Percentiles rank a stretch among this genome's conserved stretches.
phyloP scores from a whole-genome alignment of 2,329 filamentous ascomycete species.

The Trichophyton schoenleinii region DNA sequence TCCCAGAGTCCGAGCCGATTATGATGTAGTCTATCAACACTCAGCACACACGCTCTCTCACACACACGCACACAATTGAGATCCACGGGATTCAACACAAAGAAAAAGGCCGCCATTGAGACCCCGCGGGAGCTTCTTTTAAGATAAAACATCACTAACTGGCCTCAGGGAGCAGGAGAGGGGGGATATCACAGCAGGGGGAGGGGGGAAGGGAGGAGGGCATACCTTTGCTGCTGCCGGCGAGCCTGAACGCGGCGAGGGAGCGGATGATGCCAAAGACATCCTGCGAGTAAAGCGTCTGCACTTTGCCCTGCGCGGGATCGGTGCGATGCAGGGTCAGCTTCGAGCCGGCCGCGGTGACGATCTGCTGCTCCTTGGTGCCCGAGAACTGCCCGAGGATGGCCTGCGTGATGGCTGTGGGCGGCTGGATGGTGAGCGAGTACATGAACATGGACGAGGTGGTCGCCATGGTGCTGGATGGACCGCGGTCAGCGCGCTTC shows the following conservation, averaged over 20 bases:
- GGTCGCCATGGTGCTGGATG: slow-evolving; percentile 59
- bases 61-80: background rate
- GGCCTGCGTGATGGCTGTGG: slow-evolving; percentile 78
- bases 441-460: slow-evolving; percentile 99
- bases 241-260: slow-evolving; percentile 77
- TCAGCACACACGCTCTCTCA: slow-evolving; percentile 27
- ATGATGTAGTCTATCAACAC: slow-evolving; percentile 72
- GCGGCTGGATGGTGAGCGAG: slow-evolving; percentile 86
- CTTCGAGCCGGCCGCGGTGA: slow-evolving; percentile 82
- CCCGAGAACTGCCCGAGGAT: slow-evolving; percentile 91
- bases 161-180: slow-evolving; percentile 28
- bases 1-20: slow-evolving; percentile 86
- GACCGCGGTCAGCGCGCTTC: background rate
- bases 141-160: slow-evolving; percentile 51
- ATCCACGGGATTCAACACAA: no score
- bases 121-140: slow-evolving; percentile 45
- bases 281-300: slow-evolving; percentile 78
- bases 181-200: slow-evolving; percentile 8
- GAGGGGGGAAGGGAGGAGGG: slow-evolving; percentile 5
- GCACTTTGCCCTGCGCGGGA: slow-evolving; percentile 70
- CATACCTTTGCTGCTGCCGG: slow-evolving; percentile 93
- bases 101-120: slow-evolving; percentile 16
- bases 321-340: slow-evolving; percentile 80
- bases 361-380: slow-evolving; percentile 94
- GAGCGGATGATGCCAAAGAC: slow-evolving; percentile 90